Evolutionary conservation across 768 basidiomycete species (phyloP).

Genomic region (Serendipita sp.): DNA sequence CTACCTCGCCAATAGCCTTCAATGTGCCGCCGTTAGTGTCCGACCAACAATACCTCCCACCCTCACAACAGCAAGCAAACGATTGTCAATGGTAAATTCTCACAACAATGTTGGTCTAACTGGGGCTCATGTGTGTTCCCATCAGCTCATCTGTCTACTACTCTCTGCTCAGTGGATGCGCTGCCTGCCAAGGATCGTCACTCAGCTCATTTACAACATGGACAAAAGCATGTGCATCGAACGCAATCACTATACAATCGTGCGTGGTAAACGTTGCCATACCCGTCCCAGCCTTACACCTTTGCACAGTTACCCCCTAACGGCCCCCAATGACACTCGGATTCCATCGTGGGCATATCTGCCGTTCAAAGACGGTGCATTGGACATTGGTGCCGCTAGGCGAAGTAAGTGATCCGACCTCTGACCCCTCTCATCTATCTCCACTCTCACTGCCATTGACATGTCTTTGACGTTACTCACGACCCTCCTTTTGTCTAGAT

Average conservation of each 20-base stretch:
- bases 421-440: background rate
- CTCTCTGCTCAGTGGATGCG: background rate
- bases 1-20: background rate
- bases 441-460: background rate
- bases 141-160: conserved; percentile 2
- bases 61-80: background rate
- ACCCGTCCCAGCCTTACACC: background rate
- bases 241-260: background rate
- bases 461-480: background rate
- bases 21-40: background rate
- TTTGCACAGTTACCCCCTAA: background rate
- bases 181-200: background rate
- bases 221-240: background rate
- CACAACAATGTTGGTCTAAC: background rate
- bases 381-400: background rate
- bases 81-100: background rate
- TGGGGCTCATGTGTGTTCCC: background rate
- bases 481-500: background rate
- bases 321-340: background rate
- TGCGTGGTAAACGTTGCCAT: background rate
- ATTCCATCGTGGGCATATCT: background rate
- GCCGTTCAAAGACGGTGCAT: background rate
- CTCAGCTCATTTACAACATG: background rate
- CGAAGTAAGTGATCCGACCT: background rate
- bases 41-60: conserved; percentile 1